Evolutionary conservation across 2,329 filamentous ascomycete species (phyloP).

Genomic region (Aspergillus pseudoviridinutans): DNA sequence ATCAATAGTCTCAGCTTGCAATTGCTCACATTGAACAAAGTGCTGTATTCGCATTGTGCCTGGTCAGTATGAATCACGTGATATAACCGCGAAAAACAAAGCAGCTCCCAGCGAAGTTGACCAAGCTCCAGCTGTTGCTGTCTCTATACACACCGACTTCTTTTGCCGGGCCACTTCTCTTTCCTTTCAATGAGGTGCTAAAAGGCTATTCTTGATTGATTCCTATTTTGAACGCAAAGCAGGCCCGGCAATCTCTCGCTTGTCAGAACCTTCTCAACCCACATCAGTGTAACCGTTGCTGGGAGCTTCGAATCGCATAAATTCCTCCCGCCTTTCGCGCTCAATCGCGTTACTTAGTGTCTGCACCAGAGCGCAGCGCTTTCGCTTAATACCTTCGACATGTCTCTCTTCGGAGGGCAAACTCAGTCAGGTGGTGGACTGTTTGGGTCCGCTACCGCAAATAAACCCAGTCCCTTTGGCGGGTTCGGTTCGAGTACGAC

Average conservation of each 20-base stretch:
- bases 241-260: neutral
- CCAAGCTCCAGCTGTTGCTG: neutral
- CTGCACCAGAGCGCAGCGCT: neutral
- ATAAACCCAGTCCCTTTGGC: slow-evolving; percentile 39
- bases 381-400: slow-evolving; percentile 12
- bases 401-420: slow-evolving; percentile 38
- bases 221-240: neutral
- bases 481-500: slow-evolving; percentile 15
- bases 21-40: neutral
- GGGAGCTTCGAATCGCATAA: neutral
- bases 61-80: slow-evolving; percentile 9
- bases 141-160: neutral
- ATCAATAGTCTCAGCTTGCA: neutral
- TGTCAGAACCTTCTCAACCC: neutral
- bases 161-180: neutral
- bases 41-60: neutral
- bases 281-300: neutral
- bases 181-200: neutral
- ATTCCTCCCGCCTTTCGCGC: neutral
- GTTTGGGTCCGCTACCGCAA: slow-evolving; percentile 28
- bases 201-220: neutral
- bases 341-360: neutral
- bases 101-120: neutral
- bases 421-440: slow-evolving; percentile 24
- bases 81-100: slow-evolving; percentile 14